Evolutionary conservation across 2,329 filamentous ascomycete genomes (phyloP), one percentile per base, ranked within the genome.

Genomic region (Aspergillus fischeri): DNA sequence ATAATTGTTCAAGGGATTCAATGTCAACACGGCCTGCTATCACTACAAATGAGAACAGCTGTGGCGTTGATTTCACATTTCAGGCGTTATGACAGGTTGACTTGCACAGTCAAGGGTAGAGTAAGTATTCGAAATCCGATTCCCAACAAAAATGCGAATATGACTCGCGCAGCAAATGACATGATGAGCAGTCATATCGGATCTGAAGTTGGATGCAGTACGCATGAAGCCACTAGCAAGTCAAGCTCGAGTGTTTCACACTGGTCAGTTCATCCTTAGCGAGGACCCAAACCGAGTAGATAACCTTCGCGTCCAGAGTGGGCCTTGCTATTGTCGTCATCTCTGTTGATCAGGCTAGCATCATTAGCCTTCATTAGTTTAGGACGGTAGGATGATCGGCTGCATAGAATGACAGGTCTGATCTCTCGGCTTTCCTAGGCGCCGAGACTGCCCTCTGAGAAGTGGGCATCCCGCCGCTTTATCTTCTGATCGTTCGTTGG

Each of bases 371-470:
- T 47, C 49, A 55, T 59, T 58, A 59, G 58, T 58, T 47, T 55
- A 55, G 55, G 49, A 28, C 38, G 48, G 53, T 53, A 41, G 54
- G 58, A 55, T 56, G 57, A 58, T 62, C 56, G 56, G 52, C 60
- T 56, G 56, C 59, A 60, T 49, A 51, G 58, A n/a, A 47, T 49
- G 60, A 65, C 57, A 60, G 56, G 57, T 65, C 63, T 56, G 53
- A 63, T 63, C 57, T 60, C 45, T 55, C 20, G 21, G n/a, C n/a
- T 24, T 8, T 20, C 8, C 10, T 45, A 45, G 42, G 49, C 27
- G 11, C 24, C 21, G 4, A 11, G 5, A 49, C 10, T 49, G 47
- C 24, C 47, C 2, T 17, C 7, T 38, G 32, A 38, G 32, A 38
- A 21, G 20, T 25, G 24, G 44, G 11, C 44, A 27, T 7, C 10